phyloP scores from a whole-genome alignment of 1,284 basidiomycete species.

The Heterobasidion parviporum region DNA sequence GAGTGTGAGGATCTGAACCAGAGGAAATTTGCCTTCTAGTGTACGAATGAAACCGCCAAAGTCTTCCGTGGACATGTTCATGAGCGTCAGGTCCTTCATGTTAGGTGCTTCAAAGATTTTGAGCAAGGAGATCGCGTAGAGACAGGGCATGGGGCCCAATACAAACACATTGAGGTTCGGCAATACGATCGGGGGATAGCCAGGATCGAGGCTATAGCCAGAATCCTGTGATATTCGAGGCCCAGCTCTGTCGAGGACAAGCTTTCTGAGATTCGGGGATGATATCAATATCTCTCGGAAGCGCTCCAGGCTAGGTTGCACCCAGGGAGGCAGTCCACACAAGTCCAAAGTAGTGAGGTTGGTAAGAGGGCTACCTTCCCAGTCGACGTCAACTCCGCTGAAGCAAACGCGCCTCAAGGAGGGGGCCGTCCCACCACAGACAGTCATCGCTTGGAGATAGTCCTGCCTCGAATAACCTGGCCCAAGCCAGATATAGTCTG shows the following conservation, averaged over 20 bases:
- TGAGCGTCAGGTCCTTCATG: conserved; percentile 44
- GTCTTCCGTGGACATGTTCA: conserved; percentile 39
- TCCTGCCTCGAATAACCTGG: background rate
- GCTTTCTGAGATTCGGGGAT: background rate
- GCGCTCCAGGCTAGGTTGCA: background rate
- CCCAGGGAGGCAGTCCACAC: background rate
- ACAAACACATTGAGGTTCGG: background rate
- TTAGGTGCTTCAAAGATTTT: conserved; percentile 35
- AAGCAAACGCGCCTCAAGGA: background rate
- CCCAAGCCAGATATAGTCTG: conserved; percentile 33
- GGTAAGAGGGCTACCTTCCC: conserved; percentile 29
- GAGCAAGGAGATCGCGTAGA: background rate
- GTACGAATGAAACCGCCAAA: conserved; percentile 35
- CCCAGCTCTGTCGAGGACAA: background rate
- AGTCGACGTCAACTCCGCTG: background rate
- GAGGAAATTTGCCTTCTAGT: conserved; percentile 36
- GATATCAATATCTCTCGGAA: background rate
- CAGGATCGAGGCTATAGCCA: background rate
- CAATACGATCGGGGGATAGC: background rate
- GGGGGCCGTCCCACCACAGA: background rate
- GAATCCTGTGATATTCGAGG: no score
- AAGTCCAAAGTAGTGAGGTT: conserved; percentile 27
- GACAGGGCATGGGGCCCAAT: background rate
- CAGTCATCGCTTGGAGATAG: background rate
- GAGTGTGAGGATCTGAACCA: conserved; percentile 41